Conservation (phyloP, 1,284 basidiomycete species). For the Ceratobasidium sp. region DNA sequence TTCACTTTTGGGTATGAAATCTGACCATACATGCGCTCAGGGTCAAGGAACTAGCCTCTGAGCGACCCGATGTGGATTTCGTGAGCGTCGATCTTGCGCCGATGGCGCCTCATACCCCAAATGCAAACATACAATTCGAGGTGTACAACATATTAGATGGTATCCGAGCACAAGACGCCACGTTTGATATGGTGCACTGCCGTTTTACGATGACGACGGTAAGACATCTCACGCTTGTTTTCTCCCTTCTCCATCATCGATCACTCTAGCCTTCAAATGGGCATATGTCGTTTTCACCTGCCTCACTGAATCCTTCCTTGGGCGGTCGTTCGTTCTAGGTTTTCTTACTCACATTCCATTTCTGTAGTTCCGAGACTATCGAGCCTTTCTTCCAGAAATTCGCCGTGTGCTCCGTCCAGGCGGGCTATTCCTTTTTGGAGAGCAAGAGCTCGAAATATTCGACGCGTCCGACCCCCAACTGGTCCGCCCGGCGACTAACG, state of each 20-base stretch:
- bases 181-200: slow-evolving; percentile 44
- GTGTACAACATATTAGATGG: slow-evolving; percentile 45
- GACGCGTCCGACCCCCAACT: slow-evolving; percentile 43
- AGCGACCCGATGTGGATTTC: slow-evolving; percentile 44
- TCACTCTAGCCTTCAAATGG: slow-evolving; percentile 35
- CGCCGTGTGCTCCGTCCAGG: slow-evolving; percentile 43
- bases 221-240: slow-evolving; percentile 30
- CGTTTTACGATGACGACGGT: slow-evolving; percentile 42
- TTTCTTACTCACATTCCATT: slow-evolving; percentile 41
- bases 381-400: slow-evolving; percentile 43
- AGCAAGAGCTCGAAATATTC: slow-evolving; percentile 43
- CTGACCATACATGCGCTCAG: slow-evolving; percentile 26
- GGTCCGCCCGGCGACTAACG: slow-evolving; percentile 38
- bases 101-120: slow-evolving; percentile 42
- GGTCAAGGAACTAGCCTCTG: slow-evolving; percentile 44
- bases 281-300: slow-evolving; percentile 41
- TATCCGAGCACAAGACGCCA: slow-evolving; percentile 40
- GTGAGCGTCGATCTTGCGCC: slow-evolving; percentile 46
- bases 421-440: slow-evolving; percentile 45
- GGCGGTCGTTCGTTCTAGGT: slow-evolving; percentile 19
- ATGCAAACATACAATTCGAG: slow-evolving; percentile 44
- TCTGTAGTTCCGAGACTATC: slow-evolving; percentile 45
- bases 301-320: slow-evolving; percentile 30
- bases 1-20: slow-evolving; percentile 16
- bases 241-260: slow-evolving; percentile 24